Percentiles rank a stretch among this genome's conserved stretches.
These are phyloP conservation scores for Aegilops bicornis DNA, from an alignment of 176 grass and related monocot species.

Conservation along the genomic window DNA sequence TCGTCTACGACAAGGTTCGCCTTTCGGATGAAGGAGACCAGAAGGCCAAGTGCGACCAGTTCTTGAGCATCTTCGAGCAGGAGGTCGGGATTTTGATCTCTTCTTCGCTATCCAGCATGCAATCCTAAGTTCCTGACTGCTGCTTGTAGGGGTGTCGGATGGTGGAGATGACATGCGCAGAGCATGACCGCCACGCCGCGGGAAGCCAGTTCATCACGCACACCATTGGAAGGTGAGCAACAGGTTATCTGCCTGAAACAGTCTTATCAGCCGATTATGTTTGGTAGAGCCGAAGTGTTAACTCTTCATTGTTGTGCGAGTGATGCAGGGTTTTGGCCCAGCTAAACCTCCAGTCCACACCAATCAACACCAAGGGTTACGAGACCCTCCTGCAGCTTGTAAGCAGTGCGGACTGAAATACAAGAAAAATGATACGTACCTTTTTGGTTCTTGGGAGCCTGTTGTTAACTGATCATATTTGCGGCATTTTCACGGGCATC, in stretches of 20 bases:
- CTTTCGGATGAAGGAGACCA: conserved; percentile 37
- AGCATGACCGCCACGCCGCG: conserved; percentile 56
- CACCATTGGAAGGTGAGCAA: conserved; percentile 63
- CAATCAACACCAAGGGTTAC: conserved; percentile 77
- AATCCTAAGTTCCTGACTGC: neutral
- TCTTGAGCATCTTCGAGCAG: conserved; percentile 61
- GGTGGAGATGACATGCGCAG: conserved; percentile 66
- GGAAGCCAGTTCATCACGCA: conserved; percentile 76
- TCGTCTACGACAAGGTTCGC: conserved; percentile 71
- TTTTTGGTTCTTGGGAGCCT: neutral
- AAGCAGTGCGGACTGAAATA: conserved; percentile 18
- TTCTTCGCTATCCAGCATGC: no score
- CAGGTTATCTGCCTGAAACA: neutral
- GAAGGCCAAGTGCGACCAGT: conserved; percentile 42
- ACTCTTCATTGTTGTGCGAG: neutral
- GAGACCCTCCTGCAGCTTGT: conserved; percentile 67
- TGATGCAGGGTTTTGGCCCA: conserved; percentile 55
- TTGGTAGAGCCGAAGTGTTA: neutral
- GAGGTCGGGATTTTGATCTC: conserved; percentile 18
- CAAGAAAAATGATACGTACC: neutral
- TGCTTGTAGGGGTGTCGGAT: conserved; percentile 58
- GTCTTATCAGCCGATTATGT: neutral
- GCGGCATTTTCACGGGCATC: neutral
- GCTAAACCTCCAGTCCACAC: conserved; percentile 55
- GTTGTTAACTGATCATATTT: neutral